These are phyloP conservation scores for Nicotiana tomentosiformis DNA, from an alignment of 257 asterid species.

Conservation along the genomic window DNA sequence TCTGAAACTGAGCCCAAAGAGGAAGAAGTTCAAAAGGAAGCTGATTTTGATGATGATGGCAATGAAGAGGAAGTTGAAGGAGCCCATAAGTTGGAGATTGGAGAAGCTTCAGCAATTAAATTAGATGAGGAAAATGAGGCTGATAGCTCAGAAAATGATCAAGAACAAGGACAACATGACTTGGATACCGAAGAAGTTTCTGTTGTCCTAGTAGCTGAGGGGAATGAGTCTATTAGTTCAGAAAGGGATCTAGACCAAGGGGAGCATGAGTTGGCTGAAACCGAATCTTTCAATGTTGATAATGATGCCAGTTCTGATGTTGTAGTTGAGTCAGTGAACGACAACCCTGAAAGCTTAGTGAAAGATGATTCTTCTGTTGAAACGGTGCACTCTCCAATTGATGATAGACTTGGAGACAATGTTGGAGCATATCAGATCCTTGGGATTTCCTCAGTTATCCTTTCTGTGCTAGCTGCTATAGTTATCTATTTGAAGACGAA, in stretches of 20 bases:
- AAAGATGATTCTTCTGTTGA: constrained; percentile 6
- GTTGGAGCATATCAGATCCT: background rate
- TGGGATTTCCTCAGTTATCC: constrained; percentile 23
- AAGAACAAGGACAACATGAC: background rate
- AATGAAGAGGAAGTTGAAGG: constrained; percentile 20
- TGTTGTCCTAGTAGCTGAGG: background rate
- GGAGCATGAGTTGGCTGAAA: constrained; percentile 16
- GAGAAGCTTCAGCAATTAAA: constrained; percentile 8
- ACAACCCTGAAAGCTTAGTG: constrained; percentile 10
- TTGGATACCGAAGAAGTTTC: background rate
- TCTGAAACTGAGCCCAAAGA: constrained; percentile 13
- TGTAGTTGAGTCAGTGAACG: constrained; percentile 12
- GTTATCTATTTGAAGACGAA: constrained; percentile 17
- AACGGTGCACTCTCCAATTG: constrained; percentile 8
- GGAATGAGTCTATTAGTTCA: constrained; percentile 8
- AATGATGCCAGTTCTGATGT: background rate
- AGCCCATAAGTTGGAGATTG: constrained; percentile 8
- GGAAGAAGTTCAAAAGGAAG: constrained; percentile 21
- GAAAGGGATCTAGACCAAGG: constrained; percentile 6
- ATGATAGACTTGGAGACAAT: constrained; percentile 2
- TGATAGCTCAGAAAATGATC: constrained; percentile 4
- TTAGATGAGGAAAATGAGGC: background rate
- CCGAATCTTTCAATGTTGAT: background rate
- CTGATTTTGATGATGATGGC: constrained; percentile 25
- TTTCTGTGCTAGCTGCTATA: constrained; percentile 32